Percentiles rank a stretch among this genome's conserved stretches.
phyloP scores from a whole-genome alignment of 441 rosid species.

The Populus trichocarpa region DNA sequence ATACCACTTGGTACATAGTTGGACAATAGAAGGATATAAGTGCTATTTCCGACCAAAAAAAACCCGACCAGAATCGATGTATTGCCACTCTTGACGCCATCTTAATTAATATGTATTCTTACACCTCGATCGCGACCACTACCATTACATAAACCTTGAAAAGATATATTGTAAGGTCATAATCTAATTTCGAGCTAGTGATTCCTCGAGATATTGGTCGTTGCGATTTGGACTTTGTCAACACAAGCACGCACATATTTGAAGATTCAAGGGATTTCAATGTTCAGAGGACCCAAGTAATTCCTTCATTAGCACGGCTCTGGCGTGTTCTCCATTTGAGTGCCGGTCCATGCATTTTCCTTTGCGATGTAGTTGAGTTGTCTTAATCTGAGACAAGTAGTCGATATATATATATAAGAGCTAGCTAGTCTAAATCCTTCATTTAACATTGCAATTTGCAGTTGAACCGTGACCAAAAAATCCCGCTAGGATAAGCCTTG shows the following conservation, averaged over 20 bases:
- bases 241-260: neutral
- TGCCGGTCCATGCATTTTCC: neutral
- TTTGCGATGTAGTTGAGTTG: slow-evolving; percentile 4
- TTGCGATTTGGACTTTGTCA: neutral
- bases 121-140: neutral
- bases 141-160: no score
- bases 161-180: no score
- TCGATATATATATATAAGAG: no score
- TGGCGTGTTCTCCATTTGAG: neutral
- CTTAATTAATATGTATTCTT: neutral
- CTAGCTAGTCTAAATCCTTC: neutral
- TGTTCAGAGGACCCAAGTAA: neutral
- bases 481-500: neutral
- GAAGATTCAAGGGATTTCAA: no score
- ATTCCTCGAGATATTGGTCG: neutral
- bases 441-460: neutral
- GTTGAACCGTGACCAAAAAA: neutral
- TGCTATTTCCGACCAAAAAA: neutral
- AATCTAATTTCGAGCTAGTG: no score
- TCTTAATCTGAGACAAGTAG: slow-evolving; percentile 4
- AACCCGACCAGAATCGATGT: neutral
- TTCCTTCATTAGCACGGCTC: neutral
- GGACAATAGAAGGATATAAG: neutral
- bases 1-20: neutral
- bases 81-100: slow-evolving; percentile 3